Conservation (phyloP, 192 early-diverging fungal genomes). For the Neocallimastix lanati region DNA sequence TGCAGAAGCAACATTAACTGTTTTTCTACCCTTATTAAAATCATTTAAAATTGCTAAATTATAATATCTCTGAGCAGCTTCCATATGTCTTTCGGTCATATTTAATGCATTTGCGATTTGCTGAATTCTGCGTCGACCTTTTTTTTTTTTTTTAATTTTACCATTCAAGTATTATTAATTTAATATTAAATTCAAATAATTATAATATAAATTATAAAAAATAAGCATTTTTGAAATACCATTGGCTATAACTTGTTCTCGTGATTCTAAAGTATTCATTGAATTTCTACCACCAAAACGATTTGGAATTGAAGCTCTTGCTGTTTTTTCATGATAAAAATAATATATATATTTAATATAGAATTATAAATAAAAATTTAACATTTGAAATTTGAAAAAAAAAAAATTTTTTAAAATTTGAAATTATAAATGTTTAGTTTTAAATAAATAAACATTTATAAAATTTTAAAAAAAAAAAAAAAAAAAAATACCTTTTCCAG, state of each 20-base stretch:
- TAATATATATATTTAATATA: no score
- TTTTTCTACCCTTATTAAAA: slow-evolving; percentile 68
- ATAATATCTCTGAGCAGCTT: slow-evolving; percentile 67
- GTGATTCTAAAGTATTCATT: not conserved
- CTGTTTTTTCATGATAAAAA: not conserved
- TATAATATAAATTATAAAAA: no score
- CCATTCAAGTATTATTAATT: no score
- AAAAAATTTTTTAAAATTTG: no score
- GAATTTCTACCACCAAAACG: not conserved
- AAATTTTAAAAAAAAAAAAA: no score
- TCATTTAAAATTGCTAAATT: slow-evolving; percentile 60
- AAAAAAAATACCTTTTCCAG: not conserved
- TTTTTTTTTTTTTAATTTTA: no score
- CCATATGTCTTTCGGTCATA: slow-evolving; percentile 54
- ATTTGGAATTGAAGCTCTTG: not conserved
- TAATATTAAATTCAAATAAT: no score
- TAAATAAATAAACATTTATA: no score
- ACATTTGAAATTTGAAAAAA: no score
- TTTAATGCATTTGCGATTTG: slow-evolving; percentile 50
- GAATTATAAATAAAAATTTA: no score
- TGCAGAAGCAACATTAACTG: slow-evolving; percentile 56
- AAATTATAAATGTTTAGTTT: no score
- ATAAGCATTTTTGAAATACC: no score
- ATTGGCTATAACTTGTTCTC: not conserved
- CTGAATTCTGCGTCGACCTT: slow-evolving; percentile 52